phyloP scores from a whole-genome alignment of 1,284 basidiomycete genomes.

The Pseudozyma hubeiensis region DNA sequence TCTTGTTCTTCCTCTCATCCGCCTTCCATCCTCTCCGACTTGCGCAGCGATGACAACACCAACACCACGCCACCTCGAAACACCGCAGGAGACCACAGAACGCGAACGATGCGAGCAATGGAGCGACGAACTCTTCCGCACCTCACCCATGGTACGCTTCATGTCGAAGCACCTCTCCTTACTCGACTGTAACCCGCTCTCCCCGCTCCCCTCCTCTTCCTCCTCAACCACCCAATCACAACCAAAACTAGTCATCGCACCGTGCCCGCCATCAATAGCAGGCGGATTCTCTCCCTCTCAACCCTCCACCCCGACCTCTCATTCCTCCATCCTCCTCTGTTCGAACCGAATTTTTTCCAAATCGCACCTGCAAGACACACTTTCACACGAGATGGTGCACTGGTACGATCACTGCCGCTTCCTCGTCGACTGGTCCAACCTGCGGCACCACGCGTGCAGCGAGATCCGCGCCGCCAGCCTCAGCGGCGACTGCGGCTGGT shows the following conservation, averaged over 20 bases:
- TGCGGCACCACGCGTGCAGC: conserved; percentile 93
- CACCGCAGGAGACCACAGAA: conserved; percentile 31
- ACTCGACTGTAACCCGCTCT: conserved; percentile 59
- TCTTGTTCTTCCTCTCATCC: not conserved
- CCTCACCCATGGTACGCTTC: conserved; percentile 67
- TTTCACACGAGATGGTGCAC: conserved; percentile 94
- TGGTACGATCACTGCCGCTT: conserved; percentile 95
- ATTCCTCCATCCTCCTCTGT: conserved; percentile 62
- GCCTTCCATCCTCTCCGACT: not conserved
- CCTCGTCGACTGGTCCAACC: conserved; percentile 88
- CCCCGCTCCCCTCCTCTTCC: conserved; percentile 8
- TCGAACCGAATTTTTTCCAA: conserved; percentile 74
- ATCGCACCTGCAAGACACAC: conserved; percentile 89
- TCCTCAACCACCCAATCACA: conserved; percentile 3
- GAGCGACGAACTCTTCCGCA: conserved; percentile 60
- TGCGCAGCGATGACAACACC: conserved; percentile 22
- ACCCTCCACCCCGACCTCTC: conserved; percentile 33
- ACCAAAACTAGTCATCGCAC: conserved; percentile 56
- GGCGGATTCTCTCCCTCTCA: conserved; percentile 63
- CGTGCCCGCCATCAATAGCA: conserved; percentile 56
- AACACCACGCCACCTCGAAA: conserved; percentile 44
- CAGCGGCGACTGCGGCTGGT: conserved; percentile 71
- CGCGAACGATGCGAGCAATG: conserved; percentile 60
- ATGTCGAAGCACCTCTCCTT: conserved; percentile 65
- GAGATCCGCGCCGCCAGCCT: conserved; percentile 93